phyloP scores from a whole-genome alignment of 768 basidiomycete genomes.

The Hydnum rufescens region DNA sequence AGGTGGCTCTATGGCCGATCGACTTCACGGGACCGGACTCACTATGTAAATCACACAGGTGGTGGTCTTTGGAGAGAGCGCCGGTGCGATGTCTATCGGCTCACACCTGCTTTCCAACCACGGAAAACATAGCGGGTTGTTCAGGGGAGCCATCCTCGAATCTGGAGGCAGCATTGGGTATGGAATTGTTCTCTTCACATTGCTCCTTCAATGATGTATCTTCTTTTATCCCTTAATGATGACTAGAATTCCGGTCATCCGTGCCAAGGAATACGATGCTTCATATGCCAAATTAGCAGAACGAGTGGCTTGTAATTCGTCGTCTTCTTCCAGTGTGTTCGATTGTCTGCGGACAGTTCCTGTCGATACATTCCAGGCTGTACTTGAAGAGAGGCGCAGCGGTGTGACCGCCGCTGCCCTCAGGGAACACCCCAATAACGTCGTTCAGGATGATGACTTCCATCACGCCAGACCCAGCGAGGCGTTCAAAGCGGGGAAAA shows the following conservation, averaged over 20 bases:
- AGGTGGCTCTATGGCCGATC: neutral
- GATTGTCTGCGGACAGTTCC: neutral
- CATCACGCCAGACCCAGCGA: neutral
- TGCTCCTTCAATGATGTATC: neutral
- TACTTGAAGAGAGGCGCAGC: neutral
- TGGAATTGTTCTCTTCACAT: neutral
- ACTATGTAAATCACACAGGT: neutral
- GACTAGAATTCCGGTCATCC: neutral
- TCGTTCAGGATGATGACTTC: slow-evolving; percentile 1
- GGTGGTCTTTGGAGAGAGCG: neutral
- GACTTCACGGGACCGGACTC: neutral
- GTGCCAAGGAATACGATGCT: too few relatives aligned
- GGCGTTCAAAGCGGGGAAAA: neutral
- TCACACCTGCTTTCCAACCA: neutral
- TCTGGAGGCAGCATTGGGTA: neutral
- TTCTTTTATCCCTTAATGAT: neutral
- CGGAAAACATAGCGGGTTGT: neutral
- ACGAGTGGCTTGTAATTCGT: neutral
- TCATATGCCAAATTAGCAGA: neutral
- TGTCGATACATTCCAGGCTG: neutral
- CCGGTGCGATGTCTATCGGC: neutral
- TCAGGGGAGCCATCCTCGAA: neutral
- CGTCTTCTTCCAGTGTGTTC: neutral
- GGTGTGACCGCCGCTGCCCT: neutral
- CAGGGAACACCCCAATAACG: neutral